These are phyloP conservation scores for Exophiala sp. DNA, from an alignment of 2,329 filamentous ascomycete genomes.

Conservation along the genomic window DNA sequence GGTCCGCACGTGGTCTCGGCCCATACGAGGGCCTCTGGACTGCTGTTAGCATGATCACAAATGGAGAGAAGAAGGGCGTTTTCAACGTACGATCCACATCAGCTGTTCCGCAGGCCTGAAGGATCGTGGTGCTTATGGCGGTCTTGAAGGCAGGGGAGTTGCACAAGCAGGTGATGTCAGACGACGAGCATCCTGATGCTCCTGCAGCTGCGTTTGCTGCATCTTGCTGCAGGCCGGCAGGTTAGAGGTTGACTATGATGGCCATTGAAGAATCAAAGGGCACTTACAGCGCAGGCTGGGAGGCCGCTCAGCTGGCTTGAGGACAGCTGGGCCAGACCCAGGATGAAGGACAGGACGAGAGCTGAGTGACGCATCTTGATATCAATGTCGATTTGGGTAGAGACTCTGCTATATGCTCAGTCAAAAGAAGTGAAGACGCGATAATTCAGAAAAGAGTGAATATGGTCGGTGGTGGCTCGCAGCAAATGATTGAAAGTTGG, in stretches of 20 bases:
- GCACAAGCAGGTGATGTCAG: constrained; percentile 19
- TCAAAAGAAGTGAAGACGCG: background rate
- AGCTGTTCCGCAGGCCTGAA: constrained; percentile 9
- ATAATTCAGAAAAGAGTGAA: background rate
- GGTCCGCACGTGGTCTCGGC: constrained; percentile 16
- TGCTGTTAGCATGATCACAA: background rate
- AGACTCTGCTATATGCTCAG: background rate
- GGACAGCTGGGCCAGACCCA: constrained; percentile 13
- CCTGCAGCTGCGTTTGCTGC: constrained; percentile 11
- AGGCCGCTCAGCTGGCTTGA: constrained; percentile 13
- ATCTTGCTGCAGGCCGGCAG: constrained; percentile 12
- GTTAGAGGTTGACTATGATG: background rate
- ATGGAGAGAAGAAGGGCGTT: no score
- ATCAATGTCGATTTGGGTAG: background rate
- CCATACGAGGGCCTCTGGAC: constrained; percentile 14
- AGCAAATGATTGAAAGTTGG: no score
- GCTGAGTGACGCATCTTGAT: constrained; percentile 11
- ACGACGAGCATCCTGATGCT: constrained; percentile 13
- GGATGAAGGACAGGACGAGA: constrained; percentile 9
- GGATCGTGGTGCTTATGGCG: constrained; percentile 20
- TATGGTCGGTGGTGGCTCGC: no score
- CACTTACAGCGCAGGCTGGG: constrained; percentile 22
- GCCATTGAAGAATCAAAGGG: background rate
- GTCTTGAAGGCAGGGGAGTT: constrained; percentile 14
- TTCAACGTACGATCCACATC: constrained; percentile 15